phyloP scores from a whole-genome alignment of 1,284 basidiomycete species.

The Coniophora puteana region DNA sequence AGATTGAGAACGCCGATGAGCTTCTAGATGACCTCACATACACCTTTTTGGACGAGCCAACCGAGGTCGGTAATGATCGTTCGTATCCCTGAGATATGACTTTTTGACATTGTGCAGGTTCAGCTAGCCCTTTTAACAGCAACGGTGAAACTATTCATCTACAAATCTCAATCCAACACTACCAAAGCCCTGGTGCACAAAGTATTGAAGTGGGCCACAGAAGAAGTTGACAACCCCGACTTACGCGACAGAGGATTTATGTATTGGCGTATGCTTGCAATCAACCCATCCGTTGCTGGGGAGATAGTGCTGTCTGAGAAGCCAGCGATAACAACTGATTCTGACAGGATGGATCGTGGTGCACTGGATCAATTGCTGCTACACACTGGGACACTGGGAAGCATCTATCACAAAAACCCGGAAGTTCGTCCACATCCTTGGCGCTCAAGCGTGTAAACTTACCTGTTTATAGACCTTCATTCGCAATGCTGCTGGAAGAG shows the following conservation, averaged over 20 bases:
- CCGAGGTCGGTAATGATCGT: constrained; percentile 56
- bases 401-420: constrained; percentile 87
- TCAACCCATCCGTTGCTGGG: constrained; percentile 86
- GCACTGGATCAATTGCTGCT: constrained; percentile 87
- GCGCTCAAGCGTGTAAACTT: constrained; percentile 3
- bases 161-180: constrained; percentile 81
- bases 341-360: constrained; percentile 94
- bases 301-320: constrained; percentile 94
- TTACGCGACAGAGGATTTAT: constrained; percentile 97
- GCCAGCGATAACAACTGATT: constrained; percentile 96
- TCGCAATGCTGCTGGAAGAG: constrained; percentile 71
- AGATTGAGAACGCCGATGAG: constrained; percentile 96
- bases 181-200: constrained; percentile 92
- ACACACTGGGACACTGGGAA: constrained; percentile 80
- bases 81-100: not conserved
- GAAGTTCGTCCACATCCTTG: constrained; percentile 55
- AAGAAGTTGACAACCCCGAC: constrained; percentile 97
- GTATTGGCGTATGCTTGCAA: constrained; percentile 97
- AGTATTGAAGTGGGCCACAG: constrained; percentile 95
- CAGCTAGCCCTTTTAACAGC: constrained; percentile 95
- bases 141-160: constrained; percentile 95
- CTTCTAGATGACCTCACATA: constrained; percentile 91
- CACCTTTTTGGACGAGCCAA: constrained; percentile 91
- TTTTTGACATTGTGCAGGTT: constrained; percentile 52
- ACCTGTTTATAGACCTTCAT: constrained; percentile 71